phyloP scores from a whole-genome alignment of 139 green algal species.

The Auxenochlorella pyrenoidosa region DNA sequence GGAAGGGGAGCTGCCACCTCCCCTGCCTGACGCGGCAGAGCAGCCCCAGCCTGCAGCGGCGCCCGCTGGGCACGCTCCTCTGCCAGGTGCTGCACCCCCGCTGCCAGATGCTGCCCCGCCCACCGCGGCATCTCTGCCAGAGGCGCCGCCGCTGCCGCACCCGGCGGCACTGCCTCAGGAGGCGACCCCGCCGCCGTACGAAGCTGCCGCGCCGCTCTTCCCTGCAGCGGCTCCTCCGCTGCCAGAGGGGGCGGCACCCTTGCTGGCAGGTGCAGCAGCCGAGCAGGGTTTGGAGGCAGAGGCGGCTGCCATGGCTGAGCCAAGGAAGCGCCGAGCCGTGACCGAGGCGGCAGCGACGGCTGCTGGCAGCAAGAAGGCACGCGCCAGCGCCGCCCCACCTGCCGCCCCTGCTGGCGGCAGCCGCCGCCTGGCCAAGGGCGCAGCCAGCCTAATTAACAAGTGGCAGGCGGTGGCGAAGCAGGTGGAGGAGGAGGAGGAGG shows the following conservation, averaged over 20 bases:
- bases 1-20: not conserved
- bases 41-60: not conserved
- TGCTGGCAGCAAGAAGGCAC: conserved; percentile 35
- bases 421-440: conserved; percentile 40
- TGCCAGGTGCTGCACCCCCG: not conserved
- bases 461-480: conserved; percentile 64
- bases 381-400: not conserved
- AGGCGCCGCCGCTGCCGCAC: not conserved
- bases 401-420: not conserved
- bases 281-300: not conserved
- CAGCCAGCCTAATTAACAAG: conserved; percentile 69
- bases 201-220: not conserved
- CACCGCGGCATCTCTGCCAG: not conserved
- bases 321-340: conserved; percentile 27
- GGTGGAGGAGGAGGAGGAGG: conserved; percentile 41
- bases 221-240: not conserved
- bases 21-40: not conserved
- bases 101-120: not conserved
- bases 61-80: not conserved
- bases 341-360: not conserved
- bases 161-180: not conserved
- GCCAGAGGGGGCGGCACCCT: not conserved
- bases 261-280: not conserved
- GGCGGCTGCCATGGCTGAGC: not conserved
- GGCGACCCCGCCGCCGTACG: not conserved